phyloP scores from a whole-genome alignment of 73 alveolate genomes.

The Tetrahymena elliotti region DNA sequence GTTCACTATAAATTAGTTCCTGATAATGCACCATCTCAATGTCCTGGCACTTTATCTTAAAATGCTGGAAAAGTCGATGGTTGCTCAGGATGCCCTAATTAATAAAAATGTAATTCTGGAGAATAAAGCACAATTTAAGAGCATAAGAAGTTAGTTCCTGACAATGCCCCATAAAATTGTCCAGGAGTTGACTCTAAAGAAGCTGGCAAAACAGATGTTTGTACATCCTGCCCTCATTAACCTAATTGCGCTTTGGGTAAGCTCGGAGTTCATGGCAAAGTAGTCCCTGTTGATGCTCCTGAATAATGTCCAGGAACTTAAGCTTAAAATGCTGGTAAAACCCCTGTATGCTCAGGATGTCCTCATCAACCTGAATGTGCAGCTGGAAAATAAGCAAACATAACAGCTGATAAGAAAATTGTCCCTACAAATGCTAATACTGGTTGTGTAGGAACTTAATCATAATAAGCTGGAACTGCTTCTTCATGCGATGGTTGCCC shows the following conservation, averaged over 20 bases:
- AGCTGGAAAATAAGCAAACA: neutral
- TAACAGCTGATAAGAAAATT: neutral
- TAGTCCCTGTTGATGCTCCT: neutral
- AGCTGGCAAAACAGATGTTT: neutral
- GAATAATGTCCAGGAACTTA: neutral
- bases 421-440: neutral
- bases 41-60: neutral
- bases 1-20: neutral
- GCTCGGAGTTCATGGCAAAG: neutral
- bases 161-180: conserved; percentile 51
- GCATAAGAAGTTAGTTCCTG: neutral
- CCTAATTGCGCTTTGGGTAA: neutral
- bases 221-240: neutral
- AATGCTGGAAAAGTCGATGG: neutral
- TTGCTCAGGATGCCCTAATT: neutral
- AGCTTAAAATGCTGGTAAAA: neutral
- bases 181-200: conserved; percentile 42
- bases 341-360: neutral
- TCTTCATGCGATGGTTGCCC: neutral
- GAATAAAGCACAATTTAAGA: neutral
- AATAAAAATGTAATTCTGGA: neutral
- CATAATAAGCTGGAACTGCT: neutral
- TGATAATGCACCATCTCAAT: neutral
- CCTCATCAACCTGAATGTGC: neutral
- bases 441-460: neutral